Conservation (phyloP, 169 alveolate genomes). For the Eimeria necatrix region DNA sequence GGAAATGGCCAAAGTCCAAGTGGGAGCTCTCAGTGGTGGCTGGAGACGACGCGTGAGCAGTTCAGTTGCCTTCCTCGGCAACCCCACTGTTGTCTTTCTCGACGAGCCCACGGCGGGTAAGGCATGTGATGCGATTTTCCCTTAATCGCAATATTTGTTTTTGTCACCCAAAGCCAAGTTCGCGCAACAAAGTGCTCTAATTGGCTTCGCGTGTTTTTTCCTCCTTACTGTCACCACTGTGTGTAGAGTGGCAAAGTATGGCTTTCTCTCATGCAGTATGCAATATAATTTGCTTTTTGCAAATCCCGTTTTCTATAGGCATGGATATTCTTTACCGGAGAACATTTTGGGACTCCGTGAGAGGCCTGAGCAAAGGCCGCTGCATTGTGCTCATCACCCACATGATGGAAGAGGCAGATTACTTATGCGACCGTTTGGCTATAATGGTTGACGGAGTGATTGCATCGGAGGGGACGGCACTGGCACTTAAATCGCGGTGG, state of each 20-base stretch:
- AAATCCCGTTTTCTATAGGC: constrained; percentile 86
- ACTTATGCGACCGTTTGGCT: constrained; percentile 84
- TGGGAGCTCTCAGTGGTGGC: constrained; percentile 59
- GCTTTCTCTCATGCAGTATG: too few species aligned
- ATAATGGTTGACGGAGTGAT: constrained; percentile 91
- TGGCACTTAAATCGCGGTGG: constrained; percentile 83
- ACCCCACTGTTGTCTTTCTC: constrained; percentile 88
- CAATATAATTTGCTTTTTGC: too few species aligned
- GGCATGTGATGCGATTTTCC: neutral
- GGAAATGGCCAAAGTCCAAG: constrained; percentile 69
- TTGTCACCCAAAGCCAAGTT: too few species aligned
- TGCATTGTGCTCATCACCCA: constrained; percentile 90
- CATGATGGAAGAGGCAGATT: constrained; percentile 93
- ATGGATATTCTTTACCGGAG: constrained; percentile 93
- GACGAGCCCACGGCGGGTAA: constrained; percentile 72
- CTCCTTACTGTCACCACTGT: too few species aligned
- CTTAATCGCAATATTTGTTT: too few species aligned
- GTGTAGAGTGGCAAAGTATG: too few species aligned
- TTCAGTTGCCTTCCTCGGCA: constrained; percentile 90
- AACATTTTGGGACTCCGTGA: constrained; percentile 87
- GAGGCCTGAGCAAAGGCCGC: constrained; percentile 46
- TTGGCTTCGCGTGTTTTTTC: too few species aligned
- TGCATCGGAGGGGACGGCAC: constrained; percentile 90
- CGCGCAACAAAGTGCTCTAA: too few species aligned
- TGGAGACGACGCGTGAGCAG: constrained; percentile 72